Percentiles rank a stretch among this genome's conserved stretches.
Evolutionary conservation across 2,329 filamentous ascomycete species (phyloP).

Genomic region (Fusarium paranaense): DNA sequence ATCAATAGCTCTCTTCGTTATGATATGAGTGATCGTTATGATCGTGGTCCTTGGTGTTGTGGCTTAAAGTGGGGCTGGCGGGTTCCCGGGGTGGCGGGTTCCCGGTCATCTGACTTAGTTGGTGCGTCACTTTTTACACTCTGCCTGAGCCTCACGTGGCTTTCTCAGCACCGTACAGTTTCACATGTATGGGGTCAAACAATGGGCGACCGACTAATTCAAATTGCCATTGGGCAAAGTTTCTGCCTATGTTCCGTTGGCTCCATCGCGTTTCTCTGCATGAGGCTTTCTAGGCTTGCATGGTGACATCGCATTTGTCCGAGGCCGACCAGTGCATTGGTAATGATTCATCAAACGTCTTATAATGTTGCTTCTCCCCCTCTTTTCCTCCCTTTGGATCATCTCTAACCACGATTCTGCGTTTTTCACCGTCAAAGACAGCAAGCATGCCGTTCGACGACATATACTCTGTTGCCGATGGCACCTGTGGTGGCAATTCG

Average conservation of each 20-base stretch:
- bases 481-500: background rate
- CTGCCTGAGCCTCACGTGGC: background rate
- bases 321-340: background rate
- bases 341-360: background rate
- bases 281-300: background rate
- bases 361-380: background rate
- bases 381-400: background rate
- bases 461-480: background rate
- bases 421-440: background rate
- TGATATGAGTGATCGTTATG: no score
- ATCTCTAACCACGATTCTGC: background rate
- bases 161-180: background rate
- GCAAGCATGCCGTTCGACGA: background rate
- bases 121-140: background rate
- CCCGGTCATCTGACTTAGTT: no score
- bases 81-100: no score
- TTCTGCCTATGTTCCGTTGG: background rate
- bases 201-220: background rate
- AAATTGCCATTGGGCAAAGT: background rate
- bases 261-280: background rate
- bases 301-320: background rate
- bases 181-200: background rate
- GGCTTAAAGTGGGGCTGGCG: no score
- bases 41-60: no score
- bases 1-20: no score